Percentiles rank a stretch among this genome's conserved stretches.
Conservation (phyloP, 352 stramenopile species). For the Thraustochytrium striatum region DNA sequence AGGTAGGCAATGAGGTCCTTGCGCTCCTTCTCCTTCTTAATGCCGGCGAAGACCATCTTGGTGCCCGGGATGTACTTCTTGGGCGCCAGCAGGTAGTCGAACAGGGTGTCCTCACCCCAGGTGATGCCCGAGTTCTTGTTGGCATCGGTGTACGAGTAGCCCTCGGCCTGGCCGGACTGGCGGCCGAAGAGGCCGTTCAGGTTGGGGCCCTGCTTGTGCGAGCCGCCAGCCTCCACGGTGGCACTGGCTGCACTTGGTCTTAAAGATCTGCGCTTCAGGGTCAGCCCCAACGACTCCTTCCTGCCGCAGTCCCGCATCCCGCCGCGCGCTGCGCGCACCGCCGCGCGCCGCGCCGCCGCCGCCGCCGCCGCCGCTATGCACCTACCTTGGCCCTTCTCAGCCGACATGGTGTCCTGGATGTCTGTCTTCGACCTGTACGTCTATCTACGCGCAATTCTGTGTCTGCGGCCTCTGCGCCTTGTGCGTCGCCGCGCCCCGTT, state of each 20-base stretch:
- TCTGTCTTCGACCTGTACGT: neutral
- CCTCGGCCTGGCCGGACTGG: slow-evolving; percentile 88
- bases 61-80: slow-evolving; percentile 99
- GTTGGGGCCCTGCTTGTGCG: slow-evolving; percentile 97
- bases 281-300: neutral
- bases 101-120: slow-evolving; percentile 94
- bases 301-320: too few relatives aligned
- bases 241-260: slow-evolving; percentile 94
- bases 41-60: slow-evolving; percentile 99
- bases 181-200: slow-evolving; percentile 92
- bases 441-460: neutral
- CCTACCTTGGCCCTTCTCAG: slow-evolving; percentile 35
- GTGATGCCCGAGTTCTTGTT: slow-evolving; percentile 97
- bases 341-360: too few relatives aligned
- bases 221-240: slow-evolving; percentile 76
- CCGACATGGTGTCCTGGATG: neutral
- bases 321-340: too few relatives aligned
- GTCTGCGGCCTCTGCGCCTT: neutral
- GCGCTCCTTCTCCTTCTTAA: slow-evolving; percentile 96
- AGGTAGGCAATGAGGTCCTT: slow-evolving; percentile 98
- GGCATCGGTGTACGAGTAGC: slow-evolving; percentile 95
- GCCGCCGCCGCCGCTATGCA: too few relatives aligned
- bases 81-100: slow-evolving; percentile 96
- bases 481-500: too few relatives aligned
- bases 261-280: slow-evolving; percentile 86